phyloP scores from a whole-genome alignment of 2,329 filamentous ascomycete genomes.

The Colletotrichum falcatum region DNA sequence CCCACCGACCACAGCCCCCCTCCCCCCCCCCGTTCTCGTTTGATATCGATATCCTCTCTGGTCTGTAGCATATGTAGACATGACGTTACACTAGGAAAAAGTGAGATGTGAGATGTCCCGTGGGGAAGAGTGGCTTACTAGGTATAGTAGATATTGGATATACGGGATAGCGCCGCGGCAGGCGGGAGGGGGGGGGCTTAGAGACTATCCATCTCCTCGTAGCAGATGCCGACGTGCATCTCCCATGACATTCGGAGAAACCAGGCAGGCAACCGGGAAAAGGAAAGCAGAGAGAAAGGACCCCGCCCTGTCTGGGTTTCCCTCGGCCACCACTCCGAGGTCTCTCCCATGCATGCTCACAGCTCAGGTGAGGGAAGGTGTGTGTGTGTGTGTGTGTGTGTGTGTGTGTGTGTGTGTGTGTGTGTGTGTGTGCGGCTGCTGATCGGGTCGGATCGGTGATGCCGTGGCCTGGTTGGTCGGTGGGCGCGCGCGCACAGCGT shows the following conservation, averaged over 20 bases:
- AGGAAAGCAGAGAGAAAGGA: not conserved
- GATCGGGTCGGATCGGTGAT: slow-evolving; percentile 28
- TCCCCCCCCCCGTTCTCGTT: not conserved
- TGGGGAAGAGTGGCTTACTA: not conserved
- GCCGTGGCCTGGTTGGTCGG: not conserved
- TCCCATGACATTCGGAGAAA: not conserved
- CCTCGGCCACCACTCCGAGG: not conserved
- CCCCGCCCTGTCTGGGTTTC: not conserved
- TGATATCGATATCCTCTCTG: not conserved
- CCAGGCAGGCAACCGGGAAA: no score
- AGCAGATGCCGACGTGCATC: not conserved
- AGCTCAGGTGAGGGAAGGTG: not conserved
- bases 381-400: not conserved
- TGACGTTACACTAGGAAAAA: not conserved
- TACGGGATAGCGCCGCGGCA: not conserved
- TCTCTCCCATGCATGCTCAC: not conserved
- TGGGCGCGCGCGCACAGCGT: no score
- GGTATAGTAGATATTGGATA: not conserved
- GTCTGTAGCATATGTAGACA: no score
- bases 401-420: not conserved
- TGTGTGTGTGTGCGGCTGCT: not conserved
- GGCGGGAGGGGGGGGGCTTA: not conserved
- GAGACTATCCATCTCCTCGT: not conserved
- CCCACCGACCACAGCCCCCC: no score
- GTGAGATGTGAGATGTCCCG: not conserved